These are phyloP conservation scores for Alnus glutinosa DNA, from an alignment of 306 rosid species.

Conservation along the genomic window DNA sequence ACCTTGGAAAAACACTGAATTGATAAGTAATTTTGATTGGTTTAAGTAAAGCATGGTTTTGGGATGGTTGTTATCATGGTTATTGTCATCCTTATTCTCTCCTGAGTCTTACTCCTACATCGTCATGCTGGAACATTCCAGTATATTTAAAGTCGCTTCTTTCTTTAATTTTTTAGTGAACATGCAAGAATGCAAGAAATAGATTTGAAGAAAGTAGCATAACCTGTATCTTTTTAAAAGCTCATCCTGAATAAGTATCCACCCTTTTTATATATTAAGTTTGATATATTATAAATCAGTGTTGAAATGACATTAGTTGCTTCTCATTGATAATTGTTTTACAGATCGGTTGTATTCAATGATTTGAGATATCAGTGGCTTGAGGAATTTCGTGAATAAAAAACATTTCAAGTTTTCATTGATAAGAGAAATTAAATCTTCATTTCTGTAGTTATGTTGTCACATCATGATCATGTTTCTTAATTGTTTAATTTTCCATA, in stretches of 20 bases:
- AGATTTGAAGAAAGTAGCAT: not conserved
- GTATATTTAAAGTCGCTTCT: not conserved
- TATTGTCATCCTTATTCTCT: not conserved
- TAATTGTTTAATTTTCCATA: not conserved
- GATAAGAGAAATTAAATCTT: not conserved
- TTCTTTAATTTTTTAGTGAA: not conserved
- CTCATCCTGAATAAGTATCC: not conserved
- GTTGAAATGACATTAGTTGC: not conserved
- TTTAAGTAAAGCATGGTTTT: not conserved
- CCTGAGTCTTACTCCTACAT: not conserved
- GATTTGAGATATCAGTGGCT: not conserved
- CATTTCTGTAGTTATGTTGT: not conserved
- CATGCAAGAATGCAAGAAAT: not conserved
- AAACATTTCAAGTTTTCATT: not conserved
- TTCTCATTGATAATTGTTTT: not conserved
- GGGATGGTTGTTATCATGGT: not conserved
- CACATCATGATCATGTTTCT: slow-evolving; percentile 1
- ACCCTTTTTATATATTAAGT: not conserved
- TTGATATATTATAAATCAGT: not conserved
- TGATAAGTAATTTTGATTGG: not conserved
- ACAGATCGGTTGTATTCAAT: not conserved
- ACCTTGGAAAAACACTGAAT: not conserved
- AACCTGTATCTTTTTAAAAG: not conserved
- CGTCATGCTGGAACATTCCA: not conserved
- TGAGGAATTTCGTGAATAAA: not conserved